A percentile compares a stretch with the other conserved stretches of the same genome.
These are phyloP conservation scores for Mycena crocata DNA, from an alignment of 768 basidiomycete genomes.

Conservation along the genomic window DNA sequence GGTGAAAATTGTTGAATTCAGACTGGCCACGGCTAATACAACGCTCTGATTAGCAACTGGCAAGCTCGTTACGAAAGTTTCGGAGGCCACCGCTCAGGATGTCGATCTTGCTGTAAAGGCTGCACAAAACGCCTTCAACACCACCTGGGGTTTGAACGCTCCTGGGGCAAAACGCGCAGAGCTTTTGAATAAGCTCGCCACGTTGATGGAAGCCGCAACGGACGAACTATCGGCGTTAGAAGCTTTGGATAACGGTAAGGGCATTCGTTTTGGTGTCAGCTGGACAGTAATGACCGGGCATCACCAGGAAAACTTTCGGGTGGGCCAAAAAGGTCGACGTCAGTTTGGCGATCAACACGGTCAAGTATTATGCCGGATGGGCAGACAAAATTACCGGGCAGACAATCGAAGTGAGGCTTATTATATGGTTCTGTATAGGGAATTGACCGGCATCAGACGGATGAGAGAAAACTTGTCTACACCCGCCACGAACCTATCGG, in stretches of 20 bases:
- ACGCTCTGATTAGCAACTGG: slow-evolving; percentile 75
- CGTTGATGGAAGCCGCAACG: slow-evolving; percentile 60
- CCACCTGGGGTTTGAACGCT: slow-evolving; percentile 62
- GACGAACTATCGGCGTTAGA: slow-evolving; percentile 64
- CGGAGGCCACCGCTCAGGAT: slow-evolving; percentile 73
- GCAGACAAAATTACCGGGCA: slow-evolving; percentile 68
- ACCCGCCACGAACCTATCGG: slow-evolving; percentile 73
- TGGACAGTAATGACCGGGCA: not conserved
- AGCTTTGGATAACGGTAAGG: slow-evolving; percentile 57
- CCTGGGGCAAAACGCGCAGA: slow-evolving; percentile 52
- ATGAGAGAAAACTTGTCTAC: slow-evolving; percentile 63
- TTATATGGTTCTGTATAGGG: not conserved
- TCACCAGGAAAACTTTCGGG: slow-evolving; percentile 46
- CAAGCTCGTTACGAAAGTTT: slow-evolving; percentile 66
- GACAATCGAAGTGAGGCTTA: slow-evolving; percentile 56
- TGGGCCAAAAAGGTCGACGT: slow-evolving; percentile 41
- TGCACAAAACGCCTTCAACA: slow-evolving; percentile 55
- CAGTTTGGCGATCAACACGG: slow-evolving; percentile 44
- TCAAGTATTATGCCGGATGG: slow-evolving; percentile 70
- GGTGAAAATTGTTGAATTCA: slow-evolving; percentile 48
- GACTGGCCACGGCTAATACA: no score
- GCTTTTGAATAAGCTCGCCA: slow-evolving; percentile 61
- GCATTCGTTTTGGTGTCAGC: slow-evolving; percentile 7
- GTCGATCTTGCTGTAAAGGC: slow-evolving; percentile 81
- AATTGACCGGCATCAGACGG: slow-evolving; percentile 41